These are phyloP conservation scores for Paecilomyces dactylethromorphus DNA, from an alignment of 2,329 filamentous ascomycete species.

Conservation along the genomic window DNA sequence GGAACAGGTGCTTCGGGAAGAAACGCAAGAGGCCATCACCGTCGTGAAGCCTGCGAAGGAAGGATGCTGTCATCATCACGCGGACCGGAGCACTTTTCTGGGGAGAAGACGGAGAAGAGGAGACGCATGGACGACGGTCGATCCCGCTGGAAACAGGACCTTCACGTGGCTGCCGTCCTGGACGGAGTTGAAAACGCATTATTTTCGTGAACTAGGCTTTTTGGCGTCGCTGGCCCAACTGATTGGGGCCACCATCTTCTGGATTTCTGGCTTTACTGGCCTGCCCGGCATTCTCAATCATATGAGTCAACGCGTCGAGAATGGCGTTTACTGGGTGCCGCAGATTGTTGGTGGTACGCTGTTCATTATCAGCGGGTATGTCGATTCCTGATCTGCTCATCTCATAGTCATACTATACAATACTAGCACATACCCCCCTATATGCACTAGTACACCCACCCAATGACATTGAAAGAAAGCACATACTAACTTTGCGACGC, in stretches of 20 bases:
- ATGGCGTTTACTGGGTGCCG: conserved; percentile 57
- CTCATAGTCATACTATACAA: conserved; percentile 12
- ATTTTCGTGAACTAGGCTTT: conserved; percentile 57
- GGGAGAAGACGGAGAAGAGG: conserved; percentile 17
- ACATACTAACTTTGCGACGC: neutral
- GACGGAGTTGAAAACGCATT: conserved; percentile 53
- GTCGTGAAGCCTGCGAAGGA: conserved; percentile 12
- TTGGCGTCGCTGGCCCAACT: conserved; percentile 53
- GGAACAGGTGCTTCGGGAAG: conserved; percentile 41
- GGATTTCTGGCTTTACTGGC: conserved; percentile 56
- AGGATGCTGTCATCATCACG: conserved; percentile 37
- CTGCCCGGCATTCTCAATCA: conserved; percentile 50
- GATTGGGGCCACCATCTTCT: conserved; percentile 56
- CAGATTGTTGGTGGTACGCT: conserved; percentile 57
- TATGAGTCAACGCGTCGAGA: conserved; percentile 41
- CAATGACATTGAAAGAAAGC: neutral
- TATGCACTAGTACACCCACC: too few species aligned
- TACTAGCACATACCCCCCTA: too few species aligned
- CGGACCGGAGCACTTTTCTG: conserved; percentile 31
- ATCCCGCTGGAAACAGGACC: conserved; percentile 12
- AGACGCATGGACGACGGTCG: conserved; percentile 4
- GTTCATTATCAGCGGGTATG: conserved; percentile 50
- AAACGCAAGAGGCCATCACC: conserved; percentile 5
- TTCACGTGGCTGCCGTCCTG: conserved; percentile 58
- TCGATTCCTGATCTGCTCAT: neutral